phyloP scores from a whole-genome alignment of 306 rosid species.

The Mucuna pruriens region DNA sequence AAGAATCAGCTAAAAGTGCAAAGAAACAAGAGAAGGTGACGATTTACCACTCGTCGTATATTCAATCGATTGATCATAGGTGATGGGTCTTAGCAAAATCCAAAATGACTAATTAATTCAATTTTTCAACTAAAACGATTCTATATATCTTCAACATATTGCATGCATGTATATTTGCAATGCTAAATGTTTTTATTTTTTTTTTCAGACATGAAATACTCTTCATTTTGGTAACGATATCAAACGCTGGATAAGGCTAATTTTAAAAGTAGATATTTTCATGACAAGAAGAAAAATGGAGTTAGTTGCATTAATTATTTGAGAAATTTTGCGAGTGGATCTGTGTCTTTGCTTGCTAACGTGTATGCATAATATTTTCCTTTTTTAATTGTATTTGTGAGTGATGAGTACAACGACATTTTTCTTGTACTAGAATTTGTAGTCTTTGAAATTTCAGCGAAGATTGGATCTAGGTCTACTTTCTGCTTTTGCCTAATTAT shows the following conservation, averaged over 20 bases:
- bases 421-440: background rate
- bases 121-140: constrained; percentile 8
- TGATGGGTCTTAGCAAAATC: background rate
- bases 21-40: background rate
- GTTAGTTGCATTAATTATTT: too few species aligned
- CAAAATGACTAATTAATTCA: constrained; percentile 11
- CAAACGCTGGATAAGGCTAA: background rate
- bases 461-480: constrained; percentile 26
- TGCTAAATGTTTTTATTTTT: background rate
- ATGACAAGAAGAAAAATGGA: too few species aligned
- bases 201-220: background rate
- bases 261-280: background rate
- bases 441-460: constrained; percentile 8
- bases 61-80: background rate
- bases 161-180: background rate
- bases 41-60: background rate
- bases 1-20: constrained; percentile 33
- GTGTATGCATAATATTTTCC: too few species aligned
- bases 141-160: background rate
- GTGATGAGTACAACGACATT: too few species aligned
- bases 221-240: background rate
- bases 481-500: background rate
- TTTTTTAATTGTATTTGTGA: too few species aligned
- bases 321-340: too few species aligned
- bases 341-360: too few species aligned